A percentile compares a stretch with the other conserved stretches of the same genome.
phyloP scores from a whole-genome alignment of 306 rosid genomes.

The Trifolium subterraneum region DNA sequence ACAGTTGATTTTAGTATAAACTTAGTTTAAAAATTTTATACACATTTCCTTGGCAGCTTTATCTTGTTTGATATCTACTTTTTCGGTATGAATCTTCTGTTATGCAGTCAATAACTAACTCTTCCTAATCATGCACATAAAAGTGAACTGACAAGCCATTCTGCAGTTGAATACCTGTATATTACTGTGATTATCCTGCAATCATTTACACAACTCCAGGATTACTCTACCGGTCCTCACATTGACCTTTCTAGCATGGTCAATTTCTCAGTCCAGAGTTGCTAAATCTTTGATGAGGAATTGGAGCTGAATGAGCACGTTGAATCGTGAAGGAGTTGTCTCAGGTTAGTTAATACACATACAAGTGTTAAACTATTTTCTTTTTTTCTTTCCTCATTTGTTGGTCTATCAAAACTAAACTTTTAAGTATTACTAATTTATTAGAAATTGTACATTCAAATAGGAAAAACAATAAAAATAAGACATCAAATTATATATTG shows the following conservation, averaged over 20 bases:
- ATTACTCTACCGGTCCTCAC: conserved; percentile 43
- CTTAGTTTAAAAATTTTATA: neutral
- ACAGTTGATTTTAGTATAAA: neutral
- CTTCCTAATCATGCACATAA: neutral
- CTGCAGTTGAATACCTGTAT: conserved; percentile 42
- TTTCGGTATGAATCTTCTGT: conserved; percentile 5
- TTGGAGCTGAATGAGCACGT: conserved; percentile 52
- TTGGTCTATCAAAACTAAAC: neutral
- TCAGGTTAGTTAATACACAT: conserved; percentile 46
- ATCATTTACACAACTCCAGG: conserved; percentile 46
- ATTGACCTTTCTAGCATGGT: conserved; percentile 48
- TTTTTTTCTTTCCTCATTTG: neutral
- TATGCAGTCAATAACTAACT: neutral
- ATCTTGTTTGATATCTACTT: conserved; percentile 14
- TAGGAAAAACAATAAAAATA: neutral
- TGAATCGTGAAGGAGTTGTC: conserved; percentile 42
- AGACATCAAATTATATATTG: neutral
- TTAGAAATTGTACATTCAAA: neutral
- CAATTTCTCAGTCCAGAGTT: conserved; percentile 53
- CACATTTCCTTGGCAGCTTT: neutral
- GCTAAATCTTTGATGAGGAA: conserved; percentile 44
- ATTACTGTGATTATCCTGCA: conserved; percentile 49
- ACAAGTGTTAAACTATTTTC: neutral
- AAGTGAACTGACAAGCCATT: conserved; percentile 58
- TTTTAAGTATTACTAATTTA: neutral